Base-by-base conservation (phyloP, 495 filamentous ascomycete genomes). In the Talaromyces stipitatus region DNA sequence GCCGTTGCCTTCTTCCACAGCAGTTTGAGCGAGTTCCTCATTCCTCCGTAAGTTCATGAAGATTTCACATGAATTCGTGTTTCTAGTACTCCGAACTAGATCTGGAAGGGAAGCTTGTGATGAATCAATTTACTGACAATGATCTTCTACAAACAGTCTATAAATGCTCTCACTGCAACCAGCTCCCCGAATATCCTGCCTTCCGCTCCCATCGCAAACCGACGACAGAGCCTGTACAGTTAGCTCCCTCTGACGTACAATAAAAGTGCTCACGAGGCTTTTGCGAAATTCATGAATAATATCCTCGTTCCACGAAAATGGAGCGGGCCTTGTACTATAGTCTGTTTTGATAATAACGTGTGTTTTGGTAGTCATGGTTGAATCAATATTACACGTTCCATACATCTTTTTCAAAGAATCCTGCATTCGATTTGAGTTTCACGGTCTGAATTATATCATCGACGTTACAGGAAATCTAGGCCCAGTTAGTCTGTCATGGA, bases 1-100 rank as follows among this genome's bases (percentile, higher is more conserved):
- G 85, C 85, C 58, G 79, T 91, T 47, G 83, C 86, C 50, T 88
- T 91, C 75, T 75, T 91, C 60, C 78, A 85, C 65, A 87, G 84
- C 74, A 83, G 82, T 64, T 86, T 85, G 80, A 79, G 80, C 78
- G 87, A 89, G 73, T 76, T 86, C 65, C 75, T 91, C 56, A 77
- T 89, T 55, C 86, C 87, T 63, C 83, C 85, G 83, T 91, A 72
- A 79, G 81, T 78, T 20, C 2, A 10, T 20, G 45, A 26, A 12
- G 1, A 10, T 20, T 12, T 43, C 38, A 14, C 18, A n/a, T n/a
- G 3, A 23, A 10, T 6, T 1, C 7, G 7, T 8, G 12, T 18
- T 2, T 22, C 23, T 11, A 20, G 23, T 48, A n/a, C 11, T 20
- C 4, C 45, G 45, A 26, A 8, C 2, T 10, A 10, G 11, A 3